These are phyloP conservation scores for Haberlea rhodopensis DNA, from an alignment of 257 asterid species.

Conservation along the genomic window DNA sequence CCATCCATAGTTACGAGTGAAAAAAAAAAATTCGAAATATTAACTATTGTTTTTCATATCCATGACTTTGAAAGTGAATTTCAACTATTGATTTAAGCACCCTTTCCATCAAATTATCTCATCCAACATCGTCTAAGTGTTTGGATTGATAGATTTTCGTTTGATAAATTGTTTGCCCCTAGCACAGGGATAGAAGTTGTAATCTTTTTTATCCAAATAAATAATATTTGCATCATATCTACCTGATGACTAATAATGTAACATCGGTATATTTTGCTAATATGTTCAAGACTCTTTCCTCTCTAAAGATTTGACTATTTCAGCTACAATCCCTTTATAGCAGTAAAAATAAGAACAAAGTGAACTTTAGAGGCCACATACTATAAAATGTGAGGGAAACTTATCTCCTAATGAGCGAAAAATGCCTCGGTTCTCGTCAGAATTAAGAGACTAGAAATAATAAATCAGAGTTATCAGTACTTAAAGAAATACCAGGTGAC, in stretches of 20 bases:
- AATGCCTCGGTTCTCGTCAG: not conserved
- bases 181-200: too few relatives aligned
- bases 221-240: not conserved
- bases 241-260: too few relatives aligned
- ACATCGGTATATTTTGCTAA: not conserved
- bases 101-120: too few relatives aligned
- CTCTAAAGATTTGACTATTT: not conserved
- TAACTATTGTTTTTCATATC: too few relatives aligned
- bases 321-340: not conserved
- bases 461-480: not conserved
- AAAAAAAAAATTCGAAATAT: too few relatives aligned
- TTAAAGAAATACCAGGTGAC: slow-evolving; percentile 1
- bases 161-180: too few relatives aligned
- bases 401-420: not conserved
- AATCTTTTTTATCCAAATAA: too few relatives aligned
- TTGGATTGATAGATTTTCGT: too few relatives aligned
- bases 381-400: not conserved
- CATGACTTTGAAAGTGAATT: too few relatives aligned
- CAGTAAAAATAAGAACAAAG: not conserved
- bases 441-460: not conserved
- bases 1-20: too few relatives aligned
- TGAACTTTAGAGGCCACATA: not conserved
- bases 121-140: too few relatives aligned
- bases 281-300: not conserved
- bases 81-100: too few relatives aligned